These are phyloP conservation scores for Casaregolazyma suthepensis DNA, from an alignment of 1,139 yeast genomes.

Conservation along the genomic window DNA sequence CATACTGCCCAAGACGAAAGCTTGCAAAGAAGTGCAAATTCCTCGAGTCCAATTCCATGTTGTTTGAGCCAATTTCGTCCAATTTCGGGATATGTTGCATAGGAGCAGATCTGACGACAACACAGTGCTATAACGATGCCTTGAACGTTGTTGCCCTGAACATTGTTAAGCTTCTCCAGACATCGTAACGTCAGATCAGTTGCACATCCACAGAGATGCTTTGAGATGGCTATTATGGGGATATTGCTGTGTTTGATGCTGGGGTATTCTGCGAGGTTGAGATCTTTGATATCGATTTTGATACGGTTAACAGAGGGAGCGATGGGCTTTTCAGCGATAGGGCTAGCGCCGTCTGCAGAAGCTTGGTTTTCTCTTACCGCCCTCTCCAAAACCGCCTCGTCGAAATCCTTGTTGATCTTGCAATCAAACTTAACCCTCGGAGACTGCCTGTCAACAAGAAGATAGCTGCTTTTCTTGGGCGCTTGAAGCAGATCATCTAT, in stretches of 20 bases:
- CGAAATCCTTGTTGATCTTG: constrained; percentile 53
- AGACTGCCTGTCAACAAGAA: constrained; percentile 70
- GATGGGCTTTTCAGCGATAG: constrained; percentile 3
- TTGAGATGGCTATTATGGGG: constrained; percentile 59
- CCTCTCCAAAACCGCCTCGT: constrained; percentile 16
- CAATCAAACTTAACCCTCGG: constrained; percentile 74
- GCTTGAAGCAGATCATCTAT: neutral
- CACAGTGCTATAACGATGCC: constrained; percentile 89
- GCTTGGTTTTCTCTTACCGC: neutral
- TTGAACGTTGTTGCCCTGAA: constrained; percentile 34
- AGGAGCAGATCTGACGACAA: constrained; percentile 81
- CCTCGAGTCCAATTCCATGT: constrained; percentile 27
- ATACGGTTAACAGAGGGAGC: constrained; percentile 45
- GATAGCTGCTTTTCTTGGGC: constrained; percentile 15
- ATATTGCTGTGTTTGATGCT: constrained; percentile 12
- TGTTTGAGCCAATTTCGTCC: constrained; percentile 34
- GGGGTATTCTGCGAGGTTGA: constrained; percentile 47
- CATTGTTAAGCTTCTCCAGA: constrained; percentile 41
- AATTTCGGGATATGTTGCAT: constrained; percentile 43
- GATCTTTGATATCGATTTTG: constrained; percentile 74
- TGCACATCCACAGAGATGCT: constrained; percentile 91
- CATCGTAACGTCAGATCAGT: constrained; percentile 78
- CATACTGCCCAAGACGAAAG: constrained; percentile 86
- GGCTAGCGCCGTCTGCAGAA: constrained; percentile 17
- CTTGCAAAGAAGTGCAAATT: constrained; percentile 54